Evolutionary conservation across 169 alveolate species (phyloP).

Genomic region (Plasmodium coatneyi): DNA sequence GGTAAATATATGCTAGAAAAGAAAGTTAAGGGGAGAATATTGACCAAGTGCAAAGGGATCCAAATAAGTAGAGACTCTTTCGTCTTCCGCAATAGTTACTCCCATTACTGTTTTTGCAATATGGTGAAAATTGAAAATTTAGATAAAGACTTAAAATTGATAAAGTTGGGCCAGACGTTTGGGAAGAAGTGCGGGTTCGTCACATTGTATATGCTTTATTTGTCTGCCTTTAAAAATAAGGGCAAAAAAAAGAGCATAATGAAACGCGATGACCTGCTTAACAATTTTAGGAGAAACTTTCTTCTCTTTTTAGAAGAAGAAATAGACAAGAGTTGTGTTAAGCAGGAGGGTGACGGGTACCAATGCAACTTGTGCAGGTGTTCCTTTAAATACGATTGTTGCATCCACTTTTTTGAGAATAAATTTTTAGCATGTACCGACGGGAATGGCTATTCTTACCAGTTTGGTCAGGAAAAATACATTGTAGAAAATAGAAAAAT

Average conservation of each 20-base stretch:
- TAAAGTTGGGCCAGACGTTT: background rate
- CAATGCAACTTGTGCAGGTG: constrained; percentile 45
- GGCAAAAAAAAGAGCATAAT: background rate
- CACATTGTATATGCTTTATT: constrained; percentile 36
- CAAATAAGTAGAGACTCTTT: constrained; percentile 1
- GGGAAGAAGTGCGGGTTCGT: constrained; percentile 18
- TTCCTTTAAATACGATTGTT: constrained; percentile 32
- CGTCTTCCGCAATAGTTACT: constrained; percentile 25
- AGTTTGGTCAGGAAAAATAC: constrained; percentile 27
- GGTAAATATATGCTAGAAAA: constrained; percentile 53
- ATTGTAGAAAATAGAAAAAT: constrained; percentile 8
- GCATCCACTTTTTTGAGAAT: constrained; percentile 6
- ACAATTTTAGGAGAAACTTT: constrained; percentile 7
- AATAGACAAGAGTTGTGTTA: constrained; percentile 33
- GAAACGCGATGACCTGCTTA: background rate
- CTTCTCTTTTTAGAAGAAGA: constrained; percentile 3
- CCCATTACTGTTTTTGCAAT: constrained; percentile 57
- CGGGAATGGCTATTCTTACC: background rate
- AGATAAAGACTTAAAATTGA: constrained; percentile 60
- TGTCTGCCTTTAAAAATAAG: constrained; percentile 20
- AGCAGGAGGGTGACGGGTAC: constrained; percentile 12
- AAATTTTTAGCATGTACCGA: background rate
- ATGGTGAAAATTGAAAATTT: constrained; percentile 18
- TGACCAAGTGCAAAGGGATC: constrained; percentile 38
- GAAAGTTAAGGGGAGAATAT: constrained; percentile 5